Base-by-base conservation (phyloP, 78 protist species). In the Dictyostelium citrinum region DNA sequence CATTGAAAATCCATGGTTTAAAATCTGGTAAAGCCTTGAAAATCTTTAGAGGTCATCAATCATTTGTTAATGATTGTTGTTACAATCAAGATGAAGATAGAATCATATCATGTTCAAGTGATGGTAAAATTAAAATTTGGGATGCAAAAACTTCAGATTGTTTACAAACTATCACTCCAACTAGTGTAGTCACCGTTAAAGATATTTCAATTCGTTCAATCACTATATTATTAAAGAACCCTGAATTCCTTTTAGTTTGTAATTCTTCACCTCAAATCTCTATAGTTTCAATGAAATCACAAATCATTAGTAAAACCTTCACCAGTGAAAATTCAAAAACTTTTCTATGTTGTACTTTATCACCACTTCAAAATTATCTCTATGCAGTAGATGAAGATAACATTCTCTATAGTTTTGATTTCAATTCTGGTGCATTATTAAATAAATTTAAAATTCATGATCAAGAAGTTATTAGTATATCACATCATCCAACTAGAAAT, bases 51-150 rank as follows among this genome's bases (percentile, higher is more conserved):
- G 98, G 98, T 7, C 98, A 97, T 67, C 55, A n/a, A 43, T 90
- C 97, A 1, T 96, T 46, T 39, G 97, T 97, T 31, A 97, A 96
- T 77, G 91, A 64, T 67, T 41, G 72, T 37, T 22, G 12, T 9
- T 86, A 22, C 31, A 27, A 86, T 20, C 27, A 14, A 14, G 97
- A 96, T 37, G 95, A 82, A 49, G 41, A 72, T 0, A 71, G 81
- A 12, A 11, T 97, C 2, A 33, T 72, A 55, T 72, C 93, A 22
- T 93, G 91, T 8, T 88, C 97, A 14, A 79, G 95, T 29, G 98
- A 97, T 70, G 97, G 97, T 5, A 84, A 96, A 2, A 93, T 95
- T 27, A 90, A 76, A 58, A 90, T 96, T 33, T 97, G 98, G 98
- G 98, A 96, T 76, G 51, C 95, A 3, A 82, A 83, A 75, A 72